Evolutionary conservation across 1,284 basidiomycete species (phyloP).

Genomic region (Golubevia pallescens): DNA sequence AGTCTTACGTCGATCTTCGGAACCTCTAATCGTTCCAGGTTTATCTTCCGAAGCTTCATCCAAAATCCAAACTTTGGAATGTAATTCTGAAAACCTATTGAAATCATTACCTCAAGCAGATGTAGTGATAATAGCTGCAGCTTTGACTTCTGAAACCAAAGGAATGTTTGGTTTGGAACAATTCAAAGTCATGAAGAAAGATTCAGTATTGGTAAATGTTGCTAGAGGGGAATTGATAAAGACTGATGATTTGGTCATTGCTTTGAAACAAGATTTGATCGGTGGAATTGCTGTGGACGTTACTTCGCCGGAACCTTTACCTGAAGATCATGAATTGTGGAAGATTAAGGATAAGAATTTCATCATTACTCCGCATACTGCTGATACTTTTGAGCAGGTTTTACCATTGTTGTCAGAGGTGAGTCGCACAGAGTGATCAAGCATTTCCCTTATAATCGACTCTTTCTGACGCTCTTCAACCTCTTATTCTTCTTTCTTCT

Average conservation of each 20-base stretch:
- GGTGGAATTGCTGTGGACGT: slow-evolving; percentile 10
- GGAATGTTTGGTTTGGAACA: background rate
- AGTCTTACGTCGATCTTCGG: slow-evolving; percentile 4
- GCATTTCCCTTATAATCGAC: too few species aligned
- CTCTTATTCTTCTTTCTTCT: too few species aligned
- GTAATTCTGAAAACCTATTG: background rate
- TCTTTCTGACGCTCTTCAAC: too few species aligned
- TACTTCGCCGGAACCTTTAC: slow-evolving; percentile 5
- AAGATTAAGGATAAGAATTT: slow-evolving; percentile 5
- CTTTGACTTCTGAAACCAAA: slow-evolving; percentile 17
- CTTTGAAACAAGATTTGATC: slow-evolving; percentile 3
- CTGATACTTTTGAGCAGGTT: slow-evolving; percentile 18
- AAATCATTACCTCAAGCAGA: slow-evolving; percentile 7
- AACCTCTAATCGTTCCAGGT: background rate
- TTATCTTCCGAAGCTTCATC: background rate
- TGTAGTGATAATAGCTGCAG: slow-evolving; percentile 26
- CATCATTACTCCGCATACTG: slow-evolving; percentile 20
- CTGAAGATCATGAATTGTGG: slow-evolving; percentile 16
- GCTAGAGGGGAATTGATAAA: slow-evolving; percentile 7
- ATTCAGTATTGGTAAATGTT: slow-evolving; percentile 11
- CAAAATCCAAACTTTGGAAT: background rate
- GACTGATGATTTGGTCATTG: slow-evolving; percentile 17
- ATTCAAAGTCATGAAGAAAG: slow-evolving; percentile 4
- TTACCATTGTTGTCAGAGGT: slow-evolving; percentile 12
- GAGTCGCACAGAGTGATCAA: background rate